A percentile compares a stretch with the other conserved stretches of the same genome.
phyloP scores from a whole-genome alignment of 495 filamentous ascomycete genomes.

The Trichocladium antarcticum region DNA sequence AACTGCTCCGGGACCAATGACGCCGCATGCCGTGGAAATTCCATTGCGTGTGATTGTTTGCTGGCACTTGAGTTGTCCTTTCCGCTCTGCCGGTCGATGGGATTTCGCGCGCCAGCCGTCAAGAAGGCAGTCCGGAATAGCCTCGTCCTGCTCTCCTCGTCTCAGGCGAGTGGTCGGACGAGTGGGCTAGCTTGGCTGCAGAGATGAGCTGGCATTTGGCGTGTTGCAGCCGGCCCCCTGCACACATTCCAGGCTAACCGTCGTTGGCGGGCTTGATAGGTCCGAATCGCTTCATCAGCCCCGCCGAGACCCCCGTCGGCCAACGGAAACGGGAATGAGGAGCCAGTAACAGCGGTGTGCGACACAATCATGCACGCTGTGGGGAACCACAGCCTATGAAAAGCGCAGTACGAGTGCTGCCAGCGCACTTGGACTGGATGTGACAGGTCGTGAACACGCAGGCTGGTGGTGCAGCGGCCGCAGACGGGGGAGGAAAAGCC shows the following conservation, averaged over 20 bases:
- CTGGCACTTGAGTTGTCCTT: background rate
- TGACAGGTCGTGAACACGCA: slow-evolving; percentile 23
- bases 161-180: slow-evolving; percentile 9
- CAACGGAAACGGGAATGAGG: slow-evolving; percentile 20
- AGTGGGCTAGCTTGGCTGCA: slow-evolving; percentile 27
- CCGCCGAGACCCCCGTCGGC: slow-evolving; percentile 16
- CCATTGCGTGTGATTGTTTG: too few species aligned
- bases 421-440: slow-evolving; percentile 25
- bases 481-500: slow-evolving; percentile 5
- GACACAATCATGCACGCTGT: slow-evolving; percentile 8
- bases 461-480: slow-evolving; percentile 1
- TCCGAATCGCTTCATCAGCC: slow-evolving; percentile 15
- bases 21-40: too few species aligned
- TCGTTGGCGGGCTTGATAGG: slow-evolving; percentile 24
- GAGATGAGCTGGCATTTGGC: slow-evolving; percentile 30
- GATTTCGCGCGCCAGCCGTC: slow-evolving; percentile 17
- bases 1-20: background rate
- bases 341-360: slow-evolving; percentile 21
- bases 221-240: slow-evolving; percentile 24
- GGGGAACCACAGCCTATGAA: slow-evolving; percentile 28
- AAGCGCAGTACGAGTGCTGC: slow-evolving; percentile 18
- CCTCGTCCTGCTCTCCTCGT: background rate
- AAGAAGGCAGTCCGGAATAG: slow-evolving; percentile 6
- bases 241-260: slow-evolving; percentile 21
- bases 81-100: background rate